These are phyloP conservation scores for Oldenlandia corymbosa DNA, from an alignment of 257 asterid genomes.

Conservation along the genomic window DNA sequence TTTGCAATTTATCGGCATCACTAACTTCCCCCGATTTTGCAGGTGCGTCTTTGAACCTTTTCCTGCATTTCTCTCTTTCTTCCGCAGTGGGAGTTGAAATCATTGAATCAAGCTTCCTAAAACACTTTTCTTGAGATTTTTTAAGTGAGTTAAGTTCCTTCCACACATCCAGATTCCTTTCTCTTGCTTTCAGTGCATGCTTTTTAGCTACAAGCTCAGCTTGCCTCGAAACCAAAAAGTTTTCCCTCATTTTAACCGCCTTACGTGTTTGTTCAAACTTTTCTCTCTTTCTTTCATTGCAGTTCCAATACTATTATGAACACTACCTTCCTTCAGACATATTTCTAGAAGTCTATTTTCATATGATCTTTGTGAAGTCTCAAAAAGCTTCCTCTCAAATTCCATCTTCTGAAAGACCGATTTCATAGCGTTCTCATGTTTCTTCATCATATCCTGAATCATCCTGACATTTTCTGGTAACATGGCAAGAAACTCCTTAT, in stretches of 20 bases:
- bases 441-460: background rate
- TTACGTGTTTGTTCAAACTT: background rate
- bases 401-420: background rate
- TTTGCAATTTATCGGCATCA: too few species aligned
- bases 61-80: slow-evolving; percentile 30
- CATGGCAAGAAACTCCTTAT: too few species aligned
- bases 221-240: background rate
- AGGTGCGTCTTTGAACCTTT: slow-evolving; percentile 33
- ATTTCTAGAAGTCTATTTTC: background rate
- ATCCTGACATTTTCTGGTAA: too few species aligned
- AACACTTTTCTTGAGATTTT: background rate
- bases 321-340: background rate
- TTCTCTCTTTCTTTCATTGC: background rate
- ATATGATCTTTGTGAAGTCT: background rate
- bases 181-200: background rate
- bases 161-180: background rate
- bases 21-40: slow-evolving; percentile 53
- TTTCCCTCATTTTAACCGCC: background rate
- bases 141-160: background rate
- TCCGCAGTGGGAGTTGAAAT: background rate
- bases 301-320: background rate
- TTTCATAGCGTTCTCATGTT: background rate
- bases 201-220: background rate
- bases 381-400: background rate
- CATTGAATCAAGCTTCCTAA: background rate